Evolutionary conservation across 768 basidiomycete species (phyloP).

Genomic region (Asterophora lycoperdoides): DNA sequence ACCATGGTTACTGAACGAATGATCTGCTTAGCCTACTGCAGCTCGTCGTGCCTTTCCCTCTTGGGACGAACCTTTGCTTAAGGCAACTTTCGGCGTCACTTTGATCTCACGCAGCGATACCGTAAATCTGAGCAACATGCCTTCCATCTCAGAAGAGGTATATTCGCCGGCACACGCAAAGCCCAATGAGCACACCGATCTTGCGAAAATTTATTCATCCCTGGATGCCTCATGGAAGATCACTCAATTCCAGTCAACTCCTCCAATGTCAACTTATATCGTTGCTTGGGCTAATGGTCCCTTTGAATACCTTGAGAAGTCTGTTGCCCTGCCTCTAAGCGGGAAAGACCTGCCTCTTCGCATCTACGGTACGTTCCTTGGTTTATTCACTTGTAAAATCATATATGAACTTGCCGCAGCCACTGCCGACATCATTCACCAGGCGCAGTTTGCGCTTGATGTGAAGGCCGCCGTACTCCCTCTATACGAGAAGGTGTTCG

Average conservation of each 20-base stretch:
- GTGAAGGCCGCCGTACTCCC: constrained; percentile 80
- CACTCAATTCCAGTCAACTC: constrained; percentile 76
- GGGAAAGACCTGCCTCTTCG: constrained; percentile 79
- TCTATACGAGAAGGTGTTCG: constrained; percentile 89
- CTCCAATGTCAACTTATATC: constrained; percentile 85
- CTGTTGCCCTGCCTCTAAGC: constrained; percentile 75
- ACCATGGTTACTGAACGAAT: constrained; percentile 2
- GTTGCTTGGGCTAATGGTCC: constrained; percentile 83
- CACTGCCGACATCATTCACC: constrained; percentile 77
- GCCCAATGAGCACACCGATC: constrained; percentile 26
- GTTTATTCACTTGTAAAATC: background rate
- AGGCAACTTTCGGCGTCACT: constrained; percentile 75
- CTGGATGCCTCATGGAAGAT: constrained; percentile 67
- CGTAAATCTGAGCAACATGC: constrained; percentile 85
- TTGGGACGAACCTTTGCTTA: constrained; percentile 92
- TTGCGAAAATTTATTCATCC: constrained; percentile 39
- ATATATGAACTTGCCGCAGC: constrained; percentile 36
- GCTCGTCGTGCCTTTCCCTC: constrained; percentile 82
- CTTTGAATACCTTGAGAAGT: constrained; percentile 70
- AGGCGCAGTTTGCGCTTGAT: constrained; percentile 83
- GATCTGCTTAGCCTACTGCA: constrained; percentile 61
- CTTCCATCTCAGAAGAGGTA: constrained; percentile 56
- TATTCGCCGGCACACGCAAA: constrained; percentile 30
- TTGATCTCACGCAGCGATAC: constrained; percentile 77
- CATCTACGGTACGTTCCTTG: constrained; percentile 63